phyloP scores from a whole-genome alignment of 73 alveolate species.

The Urostyla sp. region DNA sequence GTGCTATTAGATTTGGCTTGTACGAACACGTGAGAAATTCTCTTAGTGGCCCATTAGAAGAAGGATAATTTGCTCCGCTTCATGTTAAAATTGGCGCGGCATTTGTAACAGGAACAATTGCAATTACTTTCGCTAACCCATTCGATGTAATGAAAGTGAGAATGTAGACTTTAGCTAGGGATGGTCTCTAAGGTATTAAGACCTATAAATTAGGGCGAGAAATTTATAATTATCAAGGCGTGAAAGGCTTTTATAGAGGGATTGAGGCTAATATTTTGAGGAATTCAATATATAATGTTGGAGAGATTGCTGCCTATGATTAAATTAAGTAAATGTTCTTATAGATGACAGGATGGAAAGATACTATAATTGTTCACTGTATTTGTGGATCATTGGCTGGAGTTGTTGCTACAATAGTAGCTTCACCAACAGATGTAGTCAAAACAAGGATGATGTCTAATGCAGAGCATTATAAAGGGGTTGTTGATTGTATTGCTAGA shows the following conservation, averaged over 20 bases:
- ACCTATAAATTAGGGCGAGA: too few relatives aligned
- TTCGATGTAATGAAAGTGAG: slow-evolving; percentile 69
- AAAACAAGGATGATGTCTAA: slow-evolving; percentile 62
- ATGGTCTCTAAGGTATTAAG: slow-evolving; percentile 67
- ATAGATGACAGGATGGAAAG: slow-evolving; percentile 37
- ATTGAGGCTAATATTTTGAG: slow-evolving; percentile 60
- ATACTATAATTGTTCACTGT: slow-evolving; percentile 27
- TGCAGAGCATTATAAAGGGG: slow-evolving; percentile 53
- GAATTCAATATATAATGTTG: slow-evolving; percentile 47
- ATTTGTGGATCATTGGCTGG: slow-evolving; percentile 68
- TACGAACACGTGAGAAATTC: slow-evolving; percentile 60
- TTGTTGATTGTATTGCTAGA: slow-evolving; percentile 46
- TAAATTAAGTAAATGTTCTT: slow-evolving; percentile 55
- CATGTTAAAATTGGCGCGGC: slow-evolving; percentile 44
- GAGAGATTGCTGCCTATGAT: slow-evolving; percentile 58
- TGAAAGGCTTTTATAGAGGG: slow-evolving; percentile 63
- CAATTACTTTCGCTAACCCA: slow-evolving; percentile 70
- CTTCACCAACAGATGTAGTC: slow-evolving; percentile 67
- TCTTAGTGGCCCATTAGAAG: not conserved
- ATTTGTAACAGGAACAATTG: slow-evolving; percentile 59
- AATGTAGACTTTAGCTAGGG: slow-evolving; percentile 62
- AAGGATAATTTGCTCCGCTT: slow-evolving; percentile 48
- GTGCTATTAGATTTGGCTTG: slow-evolving; percentile 61
- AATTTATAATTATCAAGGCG: slow-evolving; percentile 49
- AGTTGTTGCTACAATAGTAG: slow-evolving; percentile 54